Evolutionary conservation across 257 asterid genomes (phyloP).

Genomic region (Catharanthus roseus): DNA sequence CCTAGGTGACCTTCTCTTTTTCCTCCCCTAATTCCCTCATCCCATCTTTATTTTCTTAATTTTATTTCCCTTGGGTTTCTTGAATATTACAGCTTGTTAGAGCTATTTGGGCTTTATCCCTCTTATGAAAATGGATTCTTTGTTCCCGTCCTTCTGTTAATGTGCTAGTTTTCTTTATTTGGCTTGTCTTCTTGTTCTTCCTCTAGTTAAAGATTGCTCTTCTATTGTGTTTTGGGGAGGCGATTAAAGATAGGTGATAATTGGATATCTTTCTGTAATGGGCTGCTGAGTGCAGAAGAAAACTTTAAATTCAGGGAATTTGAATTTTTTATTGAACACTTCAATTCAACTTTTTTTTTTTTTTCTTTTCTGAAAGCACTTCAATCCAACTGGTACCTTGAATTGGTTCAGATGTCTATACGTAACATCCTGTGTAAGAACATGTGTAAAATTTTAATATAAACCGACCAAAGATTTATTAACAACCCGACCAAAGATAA

Average conservation of each 20-base stretch:
- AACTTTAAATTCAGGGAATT: not conserved
- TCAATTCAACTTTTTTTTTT: too few species aligned
- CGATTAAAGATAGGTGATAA: too few species aligned
- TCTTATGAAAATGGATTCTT: too few species aligned
- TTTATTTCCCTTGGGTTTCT: not conserved
- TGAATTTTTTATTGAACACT: too few species aligned
- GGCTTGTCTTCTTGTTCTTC: not conserved
- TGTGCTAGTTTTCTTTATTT: not conserved
- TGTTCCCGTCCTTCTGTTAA: too few species aligned
- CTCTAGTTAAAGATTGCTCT: not conserved
- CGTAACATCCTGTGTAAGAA: too few species aligned
- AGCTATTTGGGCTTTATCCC: not conserved
- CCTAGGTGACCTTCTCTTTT: constrained; percentile 47
- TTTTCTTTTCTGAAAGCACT: too few species aligned
- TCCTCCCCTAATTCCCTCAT: not conserved
- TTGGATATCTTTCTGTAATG: not conserved
- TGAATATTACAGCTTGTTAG: not conserved
- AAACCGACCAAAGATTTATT: too few species aligned
- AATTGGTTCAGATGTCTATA: too few species aligned
- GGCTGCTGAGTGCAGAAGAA: not conserved
- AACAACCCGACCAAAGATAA: too few species aligned
- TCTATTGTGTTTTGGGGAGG: not conserved
- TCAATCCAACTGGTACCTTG: not conserved
- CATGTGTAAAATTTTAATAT: too few species aligned
- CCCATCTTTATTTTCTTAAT: not conserved